Conservation (phyloP, 2,329 filamentous ascomycete species). For the Sporothrix dimorphospora region DNA sequence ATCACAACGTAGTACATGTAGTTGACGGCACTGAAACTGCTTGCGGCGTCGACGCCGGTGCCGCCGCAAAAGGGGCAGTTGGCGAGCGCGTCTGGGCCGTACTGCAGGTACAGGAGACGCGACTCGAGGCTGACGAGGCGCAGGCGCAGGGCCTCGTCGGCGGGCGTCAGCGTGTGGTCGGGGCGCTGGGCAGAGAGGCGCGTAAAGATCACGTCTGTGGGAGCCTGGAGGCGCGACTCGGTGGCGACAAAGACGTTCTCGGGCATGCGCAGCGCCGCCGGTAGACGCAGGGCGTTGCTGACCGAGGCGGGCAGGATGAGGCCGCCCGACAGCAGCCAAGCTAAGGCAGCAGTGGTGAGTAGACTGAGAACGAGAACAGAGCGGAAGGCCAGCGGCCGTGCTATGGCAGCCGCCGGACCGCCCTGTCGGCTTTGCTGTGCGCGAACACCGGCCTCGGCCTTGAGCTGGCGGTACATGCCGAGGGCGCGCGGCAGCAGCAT, state of each 20-base stretch:
- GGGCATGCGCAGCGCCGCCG: constrained; percentile 66
- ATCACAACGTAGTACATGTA: constrained; percentile 85
- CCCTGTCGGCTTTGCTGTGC: constrained; percentile 44
- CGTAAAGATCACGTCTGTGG: constrained; percentile 81
- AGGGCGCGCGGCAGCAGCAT: constrained; percentile 70
- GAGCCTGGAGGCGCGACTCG: constrained; percentile 79
- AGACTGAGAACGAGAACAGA: constrained; percentile 63
- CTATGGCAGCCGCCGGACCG: constrained; percentile 55
- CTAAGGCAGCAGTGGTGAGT: constrained; percentile 39
- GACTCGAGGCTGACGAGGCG: constrained; percentile 73
- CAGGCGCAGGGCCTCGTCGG: constrained; percentile 67
- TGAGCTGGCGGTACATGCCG: constrained; percentile 63
- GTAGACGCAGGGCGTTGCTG: constrained; percentile 55
- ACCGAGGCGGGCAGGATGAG: constrained; percentile 10
- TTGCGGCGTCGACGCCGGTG: constrained; percentile 35
- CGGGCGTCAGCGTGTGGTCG: constrained; percentile 49
- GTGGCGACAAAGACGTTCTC: constrained; percentile 83
- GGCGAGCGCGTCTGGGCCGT: constrained; percentile 73
- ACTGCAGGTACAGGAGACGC: constrained; percentile 79
- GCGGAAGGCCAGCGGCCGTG: constrained; percentile 49
- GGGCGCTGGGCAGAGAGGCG: constrained; percentile 66
- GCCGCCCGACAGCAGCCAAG: constrained; percentile 29
- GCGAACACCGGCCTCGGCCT: constrained; percentile 49
- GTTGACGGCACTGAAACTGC: constrained; percentile 64
- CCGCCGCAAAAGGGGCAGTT: constrained; percentile 77